Evolutionary conservation across 2,329 filamentous ascomycete species (phyloP).

Genomic region (Xylaria sp.): DNA sequence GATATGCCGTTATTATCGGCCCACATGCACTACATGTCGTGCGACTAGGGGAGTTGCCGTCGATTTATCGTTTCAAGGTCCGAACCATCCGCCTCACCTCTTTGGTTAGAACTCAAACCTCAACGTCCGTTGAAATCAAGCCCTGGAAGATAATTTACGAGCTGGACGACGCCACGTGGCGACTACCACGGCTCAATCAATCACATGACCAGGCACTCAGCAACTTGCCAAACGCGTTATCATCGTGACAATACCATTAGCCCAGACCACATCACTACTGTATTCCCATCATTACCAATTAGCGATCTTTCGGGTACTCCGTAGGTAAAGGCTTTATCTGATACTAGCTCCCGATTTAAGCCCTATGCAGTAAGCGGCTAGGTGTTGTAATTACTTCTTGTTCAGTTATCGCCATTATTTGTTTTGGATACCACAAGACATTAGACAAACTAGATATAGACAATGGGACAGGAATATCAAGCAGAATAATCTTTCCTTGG

Average conservation of each 20-base stretch:
- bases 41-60: conserved; percentile 1
- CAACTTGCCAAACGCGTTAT: background rate
- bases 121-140: background rate
- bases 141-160: background rate
- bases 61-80: background rate
- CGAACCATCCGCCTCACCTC: conserved; percentile 10
- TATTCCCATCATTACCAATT: too few species aligned
- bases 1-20: conserved; percentile 1
- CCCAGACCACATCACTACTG: too few species aligned
- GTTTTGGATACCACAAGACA: too few species aligned
- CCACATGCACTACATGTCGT: background rate
- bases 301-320: background rate
- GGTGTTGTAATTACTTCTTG: background rate
- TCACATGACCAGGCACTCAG: background rate
- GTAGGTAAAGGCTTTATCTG: background rate
- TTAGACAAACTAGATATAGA: too few species aligned
- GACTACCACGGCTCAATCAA: background rate
- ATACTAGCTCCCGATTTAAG: background rate
- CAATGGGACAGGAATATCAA: too few species aligned
- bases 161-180: conserved; percentile 17
- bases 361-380: background rate
- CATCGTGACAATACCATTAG: too few species aligned
- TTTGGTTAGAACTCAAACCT: conserved; percentile 5
- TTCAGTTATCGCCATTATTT: background rate
- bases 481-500: too few species aligned